Conservation (phyloP, 805 yeast genomes). For the Naumovozyma baii region DNA sequence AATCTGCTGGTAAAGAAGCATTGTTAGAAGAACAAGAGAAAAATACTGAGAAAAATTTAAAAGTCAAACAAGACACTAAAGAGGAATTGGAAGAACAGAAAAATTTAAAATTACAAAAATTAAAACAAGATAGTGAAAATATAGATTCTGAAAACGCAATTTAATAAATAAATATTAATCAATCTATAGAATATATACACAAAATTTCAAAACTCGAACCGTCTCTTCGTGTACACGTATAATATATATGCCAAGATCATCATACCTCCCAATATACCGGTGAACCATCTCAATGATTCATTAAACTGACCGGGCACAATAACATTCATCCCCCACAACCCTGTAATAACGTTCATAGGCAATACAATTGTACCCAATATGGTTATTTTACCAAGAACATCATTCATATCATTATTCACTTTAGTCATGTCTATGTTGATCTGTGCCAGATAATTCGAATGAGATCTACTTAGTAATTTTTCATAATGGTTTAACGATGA, state of each 20-base stretch:
- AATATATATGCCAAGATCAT: slow-evolving; percentile 37
- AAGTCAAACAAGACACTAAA: neutral
- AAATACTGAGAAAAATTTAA: neutral
- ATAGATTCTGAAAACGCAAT: neutral
- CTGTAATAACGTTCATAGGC: slow-evolving; percentile 92
- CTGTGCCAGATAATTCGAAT: slow-evolving; percentile 91
- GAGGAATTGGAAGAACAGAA: neutral
- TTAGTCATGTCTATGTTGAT: slow-evolving; percentile 96
- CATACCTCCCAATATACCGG: slow-evolving; percentile 41
- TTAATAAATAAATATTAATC: neutral
- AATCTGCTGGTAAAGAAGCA: slow-evolving; percentile 1
- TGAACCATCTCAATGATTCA: slow-evolving; percentile 59
- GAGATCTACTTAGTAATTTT: slow-evolving; percentile 86
- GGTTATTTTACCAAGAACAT: slow-evolving; percentile 87
- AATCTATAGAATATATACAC: neutral
- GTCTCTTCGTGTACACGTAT: slow-evolving; percentile 40
- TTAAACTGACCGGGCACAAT: slow-evolving; percentile 84
- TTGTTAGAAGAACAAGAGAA: neutral
- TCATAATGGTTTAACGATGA: slow-evolving; percentile 92
- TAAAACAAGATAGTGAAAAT: neutral
- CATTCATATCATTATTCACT: slow-evolving; percentile 94
- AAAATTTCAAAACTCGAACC: slow-evolving; percentile 27
- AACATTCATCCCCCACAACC: slow-evolving; percentile 98
- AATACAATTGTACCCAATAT: slow-evolving; percentile 89
- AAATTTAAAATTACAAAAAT: neutral